Evolutionary conservation across 257 asterid species (phyloP), one percentile per base, ranked within the genome.

Genomic region (Solanum medicagineum): DNA sequence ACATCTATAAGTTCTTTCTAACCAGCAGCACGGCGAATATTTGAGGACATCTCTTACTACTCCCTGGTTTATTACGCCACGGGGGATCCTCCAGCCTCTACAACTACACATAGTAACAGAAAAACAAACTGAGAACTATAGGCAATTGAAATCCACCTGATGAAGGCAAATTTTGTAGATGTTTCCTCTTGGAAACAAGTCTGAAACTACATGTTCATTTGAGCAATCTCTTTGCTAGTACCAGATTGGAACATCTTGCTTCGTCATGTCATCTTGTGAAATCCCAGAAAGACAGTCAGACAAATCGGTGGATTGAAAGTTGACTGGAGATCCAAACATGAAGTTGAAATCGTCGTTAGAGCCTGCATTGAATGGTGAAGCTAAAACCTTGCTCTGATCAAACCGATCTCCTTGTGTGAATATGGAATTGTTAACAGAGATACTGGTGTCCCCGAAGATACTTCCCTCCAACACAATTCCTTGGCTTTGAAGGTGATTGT

Each of bases 161-260:
- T 74, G 0, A 13, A 42, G 79, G 53, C 53, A 70, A 9, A 40
- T 40, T 47, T 22, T 16, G 51, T 36, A 69, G 79, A 69, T 17
- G 24, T 40, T 69, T 22, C 79, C 53, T 69, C 53, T 69, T 40
- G 79, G 13, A 40, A 69, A 69, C 26, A 40, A 69, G 14, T 36
- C 3, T 4, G 42, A 12, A 40, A 51, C 53, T 19, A 68, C 26
- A 29, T 85, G 13, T 32, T n/a, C 40, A 19, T 42, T 44, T 26
- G 77, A 9, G 15, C 29, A 60, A 59, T 17, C 59, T 10, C 54
- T 22, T 12, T 74, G 22, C 63, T 60, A 85, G 88, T 87, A 87
- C 95, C 95, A 92, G 22, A 89, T 42, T 2, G 92, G 73, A 2
- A 60, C 86, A 68, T 92, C 93, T 73, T 87, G 91, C 87, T 86